phyloP scores from a whole-genome alignment of 768 basidiomycete species.

The Pholiota molesta region DNA sequence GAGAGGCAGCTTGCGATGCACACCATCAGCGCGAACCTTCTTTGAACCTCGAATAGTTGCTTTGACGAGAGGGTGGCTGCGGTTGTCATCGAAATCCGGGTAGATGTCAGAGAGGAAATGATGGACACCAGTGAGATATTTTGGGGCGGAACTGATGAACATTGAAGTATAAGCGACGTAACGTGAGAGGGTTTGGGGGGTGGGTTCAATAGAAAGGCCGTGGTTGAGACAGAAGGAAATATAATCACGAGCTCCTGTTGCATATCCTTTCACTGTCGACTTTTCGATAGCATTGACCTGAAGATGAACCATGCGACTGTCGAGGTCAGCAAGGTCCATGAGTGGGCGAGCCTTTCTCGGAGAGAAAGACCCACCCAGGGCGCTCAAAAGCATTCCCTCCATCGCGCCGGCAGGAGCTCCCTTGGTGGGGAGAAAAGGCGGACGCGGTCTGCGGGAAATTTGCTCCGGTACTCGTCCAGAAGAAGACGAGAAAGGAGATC shows the following conservation, averaged over 20 bases:
- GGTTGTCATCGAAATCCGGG: slow-evolving; percentile 25
- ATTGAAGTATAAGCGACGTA: background rate
- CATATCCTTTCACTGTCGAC: background rate
- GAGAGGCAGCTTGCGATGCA: slow-evolving; percentile 29
- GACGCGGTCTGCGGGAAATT: too few species aligned
- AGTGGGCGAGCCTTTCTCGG: background rate
- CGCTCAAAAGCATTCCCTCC: too few species aligned
- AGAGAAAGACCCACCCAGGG: too few species aligned
- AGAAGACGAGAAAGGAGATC: too few species aligned
- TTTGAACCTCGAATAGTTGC: slow-evolving; percentile 10
- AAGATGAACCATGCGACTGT: background rate
- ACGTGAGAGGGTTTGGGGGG: background rate
- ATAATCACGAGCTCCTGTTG: background rate
- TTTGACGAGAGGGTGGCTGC: slow-evolving; percentile 5
- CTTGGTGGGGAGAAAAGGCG: too few species aligned
- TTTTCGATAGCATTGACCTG: background rate
- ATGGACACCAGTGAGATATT: slow-evolving; percentile 42
- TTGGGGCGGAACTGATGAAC: background rate
- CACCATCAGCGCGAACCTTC: slow-evolving; percentile 1
- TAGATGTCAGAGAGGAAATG: slow-evolving; percentile 33
- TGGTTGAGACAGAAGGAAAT: background rate
- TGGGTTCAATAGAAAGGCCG: background rate
- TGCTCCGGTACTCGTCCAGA: too few species aligned
- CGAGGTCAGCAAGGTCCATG: background rate
- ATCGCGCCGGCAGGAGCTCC: too few species aligned